Evolutionary conservation across 331 rosid species (phyloP).

Genomic region (Quercus lobata): DNA sequence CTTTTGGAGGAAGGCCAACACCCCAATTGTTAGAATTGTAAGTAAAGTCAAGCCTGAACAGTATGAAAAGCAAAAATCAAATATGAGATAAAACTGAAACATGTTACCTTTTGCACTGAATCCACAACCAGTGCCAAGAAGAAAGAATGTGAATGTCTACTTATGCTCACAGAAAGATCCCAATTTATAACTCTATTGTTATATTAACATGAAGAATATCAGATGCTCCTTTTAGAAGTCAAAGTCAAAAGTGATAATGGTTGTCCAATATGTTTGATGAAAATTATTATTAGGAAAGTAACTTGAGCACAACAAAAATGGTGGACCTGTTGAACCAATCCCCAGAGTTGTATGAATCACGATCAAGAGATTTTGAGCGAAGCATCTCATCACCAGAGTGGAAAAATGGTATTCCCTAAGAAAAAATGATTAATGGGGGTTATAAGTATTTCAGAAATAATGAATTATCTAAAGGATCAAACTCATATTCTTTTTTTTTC

Average conservation of each 20-base stretch:
- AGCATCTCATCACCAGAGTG: conserved; percentile 85
- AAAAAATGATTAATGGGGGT: conserved; percentile 1
- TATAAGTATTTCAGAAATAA: not conserved
- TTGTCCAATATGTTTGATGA: not conserved
- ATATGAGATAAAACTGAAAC: conserved; percentile 4
- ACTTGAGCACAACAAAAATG: conserved; percentile 6
- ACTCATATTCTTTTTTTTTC: too few relatives aligned
- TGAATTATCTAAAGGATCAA: not conserved
- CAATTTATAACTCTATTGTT: not conserved
- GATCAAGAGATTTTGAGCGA: conserved; percentile 92
- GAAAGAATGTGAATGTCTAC: not conserved
- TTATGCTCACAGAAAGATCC: not conserved
- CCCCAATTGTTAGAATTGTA: conserved; percentile 90
- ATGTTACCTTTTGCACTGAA: conserved; percentile 6
- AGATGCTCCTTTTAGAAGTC: conserved; percentile 10
- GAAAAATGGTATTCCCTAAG: conserved; percentile 89
- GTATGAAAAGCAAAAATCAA: conserved; percentile 1
- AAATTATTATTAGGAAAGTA: not conserved
- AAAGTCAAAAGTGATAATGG: conserved; percentile 9
- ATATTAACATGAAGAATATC: conserved; percentile 12
- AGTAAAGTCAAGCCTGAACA: conserved; percentile 83
- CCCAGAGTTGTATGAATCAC: conserved; percentile 95
- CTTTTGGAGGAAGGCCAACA: conserved; percentile 86
- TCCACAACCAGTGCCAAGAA: not conserved
- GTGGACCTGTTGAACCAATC: conserved; percentile 92